phyloP scores from a whole-genome alignment of 129 eudicot species.

The Lactuca sativa region DNA sequence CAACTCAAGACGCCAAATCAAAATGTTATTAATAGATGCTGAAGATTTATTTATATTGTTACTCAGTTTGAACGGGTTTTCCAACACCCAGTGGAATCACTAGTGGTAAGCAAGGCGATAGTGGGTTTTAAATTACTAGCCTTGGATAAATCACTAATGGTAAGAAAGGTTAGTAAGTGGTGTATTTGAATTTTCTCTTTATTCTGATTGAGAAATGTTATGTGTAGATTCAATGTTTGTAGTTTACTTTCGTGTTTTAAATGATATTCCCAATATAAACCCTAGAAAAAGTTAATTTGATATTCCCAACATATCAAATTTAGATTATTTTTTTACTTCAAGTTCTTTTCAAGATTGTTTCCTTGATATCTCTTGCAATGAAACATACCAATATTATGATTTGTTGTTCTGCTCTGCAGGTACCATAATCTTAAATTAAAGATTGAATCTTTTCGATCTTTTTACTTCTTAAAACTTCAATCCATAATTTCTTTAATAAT shows the following conservation, averaged over 20 bases:
- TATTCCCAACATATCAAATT: background rate
- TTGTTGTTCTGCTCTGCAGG: constrained; percentile 94
- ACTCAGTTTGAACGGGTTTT: constrained; percentile 97
- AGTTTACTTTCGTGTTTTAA: background rate
- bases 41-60: constrained; percentile 10
- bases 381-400: constrained; percentile 81
- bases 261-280: too few relatives aligned
- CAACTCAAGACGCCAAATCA: constrained; percentile 6
- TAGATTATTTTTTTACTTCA: background rate
- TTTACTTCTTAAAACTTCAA: background rate
- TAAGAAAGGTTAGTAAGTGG: constrained; percentile 57
- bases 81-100: constrained; percentile 90
- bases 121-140: constrained; percentile 61
- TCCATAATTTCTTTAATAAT: constrained; percentile 2
- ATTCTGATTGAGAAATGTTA: background rate
- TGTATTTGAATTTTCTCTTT: background rate
- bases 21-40: too few relatives aligned
- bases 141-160: too few relatives aligned
- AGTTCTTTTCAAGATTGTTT: constrained; percentile 9
- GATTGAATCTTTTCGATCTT: background rate
- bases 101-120: constrained; percentile 70
- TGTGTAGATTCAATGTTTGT: background rate
- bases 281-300: background rate
- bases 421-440: constrained; percentile 5
- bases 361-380: constrained; percentile 64